Evolutionary conservation across 768 basidiomycete genomes (phyloP), one percentile per base, ranked within the genome.

Genomic region (Termitomyces sp.): DNA sequence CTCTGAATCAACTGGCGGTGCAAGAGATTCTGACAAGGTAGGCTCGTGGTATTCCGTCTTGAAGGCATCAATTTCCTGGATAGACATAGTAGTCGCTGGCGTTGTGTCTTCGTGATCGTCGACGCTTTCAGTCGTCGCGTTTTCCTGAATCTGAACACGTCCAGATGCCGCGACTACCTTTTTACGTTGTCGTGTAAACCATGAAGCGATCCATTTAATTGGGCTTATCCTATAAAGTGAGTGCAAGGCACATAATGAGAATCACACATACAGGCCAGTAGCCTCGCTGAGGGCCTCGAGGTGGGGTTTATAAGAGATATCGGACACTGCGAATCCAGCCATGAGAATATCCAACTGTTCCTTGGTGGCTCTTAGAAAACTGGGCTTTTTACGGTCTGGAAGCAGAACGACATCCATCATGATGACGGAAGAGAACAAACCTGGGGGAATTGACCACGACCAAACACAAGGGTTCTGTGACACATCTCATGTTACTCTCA

Each of bases 151-250:
- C 37, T 22, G 33, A 14, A 34, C 20, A 13, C 5, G 13, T 16
- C 18, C 44, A 22, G 39, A 32, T n/a, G 53, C 34, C 54, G 60
- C 68, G 24, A 67, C 64, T 9, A 61, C 63, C 42, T 74, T 74
- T 13, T 50, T 58, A 18, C 72, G 60, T 52, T 70, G 68, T 9
- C 72, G 68, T 44, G 60, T 61, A 32, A 72, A 72, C 74, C 74
- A 77, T 32, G 69, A 67, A 32, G 60, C 52, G 22, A 77, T 74
- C 75, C 76, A 76, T 59, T 69, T 70, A 24, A 46, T 24, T 27
- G 72, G 64, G 34, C 75, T 74, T 58, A 49, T 46, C 18, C 14
- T 42, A 42, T 22, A 24, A 40, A 36, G 18, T 24, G 12, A 43
- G 39, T 26, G 42, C 20, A 34, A 46, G 12, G 46, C 54, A 48